Evolutionary conservation across 805 yeast species (phyloP).

Genomic region (Kluyveromyces aestuarii): DNA sequence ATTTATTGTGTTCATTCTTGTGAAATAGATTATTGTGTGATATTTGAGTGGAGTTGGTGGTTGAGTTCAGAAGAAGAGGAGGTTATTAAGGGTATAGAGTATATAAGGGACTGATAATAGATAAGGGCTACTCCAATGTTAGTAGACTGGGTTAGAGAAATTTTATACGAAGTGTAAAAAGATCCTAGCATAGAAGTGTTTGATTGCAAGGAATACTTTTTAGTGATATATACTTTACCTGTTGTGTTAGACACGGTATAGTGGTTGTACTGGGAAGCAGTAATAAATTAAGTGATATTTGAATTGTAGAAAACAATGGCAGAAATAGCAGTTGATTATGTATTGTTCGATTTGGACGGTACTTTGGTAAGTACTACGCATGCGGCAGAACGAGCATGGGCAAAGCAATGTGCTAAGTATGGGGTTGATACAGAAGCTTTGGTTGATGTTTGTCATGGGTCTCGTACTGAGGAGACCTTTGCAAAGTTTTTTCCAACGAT

Average conservation of each 20-base stretch:
- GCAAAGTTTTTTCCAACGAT: conserved; percentile 58
- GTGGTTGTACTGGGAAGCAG: background rate
- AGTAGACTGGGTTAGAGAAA: no score
- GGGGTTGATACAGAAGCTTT: conserved; percentile 55
- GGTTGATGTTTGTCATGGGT: conserved; percentile 63
- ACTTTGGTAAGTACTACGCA: conserved; percentile 69
- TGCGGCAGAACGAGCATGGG: conserved; percentile 72
- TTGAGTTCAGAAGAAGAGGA: background rate
- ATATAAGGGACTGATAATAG: background rate
- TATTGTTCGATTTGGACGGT: conserved; percentile 73
- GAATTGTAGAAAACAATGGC: conserved; percentile 3
- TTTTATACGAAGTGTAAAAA: no score
- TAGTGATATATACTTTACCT: no score
- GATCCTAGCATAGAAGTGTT: no score
- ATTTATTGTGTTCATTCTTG: no score
- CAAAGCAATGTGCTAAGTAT: conserved; percentile 44
- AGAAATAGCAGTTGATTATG: conserved; percentile 10
- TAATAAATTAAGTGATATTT: no score
- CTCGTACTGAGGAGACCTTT: conserved; percentile 63
- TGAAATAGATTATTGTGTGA: no score
- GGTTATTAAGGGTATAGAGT: background rate
- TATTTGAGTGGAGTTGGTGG: background rate
- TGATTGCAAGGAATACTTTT: no score
- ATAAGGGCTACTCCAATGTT: no score
- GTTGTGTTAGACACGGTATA: background rate